These are phyloP conservation scores for Tuber melanosporum DNA, from an alignment of 495 filamentous ascomycete genomes.

Conservation along the genomic window DNA sequence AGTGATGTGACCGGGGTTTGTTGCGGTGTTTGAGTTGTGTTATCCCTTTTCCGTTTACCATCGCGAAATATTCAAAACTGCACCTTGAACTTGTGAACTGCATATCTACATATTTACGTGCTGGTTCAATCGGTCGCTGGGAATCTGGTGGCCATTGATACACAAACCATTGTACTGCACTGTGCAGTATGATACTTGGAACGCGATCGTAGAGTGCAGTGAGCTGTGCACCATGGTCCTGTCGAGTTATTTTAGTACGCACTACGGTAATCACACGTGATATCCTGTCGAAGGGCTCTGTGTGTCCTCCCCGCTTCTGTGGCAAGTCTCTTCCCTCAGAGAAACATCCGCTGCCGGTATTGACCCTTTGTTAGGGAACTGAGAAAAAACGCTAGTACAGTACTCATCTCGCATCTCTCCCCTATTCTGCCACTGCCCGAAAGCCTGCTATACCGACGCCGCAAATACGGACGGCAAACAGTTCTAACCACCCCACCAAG, in stretches of 20 bases:
- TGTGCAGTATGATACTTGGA: background rate
- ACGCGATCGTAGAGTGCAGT: background rate
- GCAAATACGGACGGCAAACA: background rate
- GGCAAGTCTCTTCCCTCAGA: background rate
- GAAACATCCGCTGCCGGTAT: background rate
- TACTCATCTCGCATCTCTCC: background rate
- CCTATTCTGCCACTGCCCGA: background rate
- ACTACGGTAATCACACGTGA: background rate
- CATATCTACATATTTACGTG: too few relatives aligned
- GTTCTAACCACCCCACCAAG: background rate
- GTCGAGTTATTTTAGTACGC: background rate
- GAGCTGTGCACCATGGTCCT: background rate
- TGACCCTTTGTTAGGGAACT: background rate
- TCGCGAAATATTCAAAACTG: background rate
- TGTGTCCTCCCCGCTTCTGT: conserved; percentile 2
- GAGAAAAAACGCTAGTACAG: background rate
- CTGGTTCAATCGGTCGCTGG: background rate
- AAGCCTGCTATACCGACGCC: background rate
- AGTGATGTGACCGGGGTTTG: background rate
- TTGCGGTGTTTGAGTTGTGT: background rate
- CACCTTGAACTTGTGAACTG: background rate
- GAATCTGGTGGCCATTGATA: background rate
- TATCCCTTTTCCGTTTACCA: background rate
- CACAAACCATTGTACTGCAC: background rate
- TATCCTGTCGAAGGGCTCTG: background rate